Evolutionary conservation across 164 flowering plant species (phyloP).

Genomic region (Litsea cubeba): DNA sequence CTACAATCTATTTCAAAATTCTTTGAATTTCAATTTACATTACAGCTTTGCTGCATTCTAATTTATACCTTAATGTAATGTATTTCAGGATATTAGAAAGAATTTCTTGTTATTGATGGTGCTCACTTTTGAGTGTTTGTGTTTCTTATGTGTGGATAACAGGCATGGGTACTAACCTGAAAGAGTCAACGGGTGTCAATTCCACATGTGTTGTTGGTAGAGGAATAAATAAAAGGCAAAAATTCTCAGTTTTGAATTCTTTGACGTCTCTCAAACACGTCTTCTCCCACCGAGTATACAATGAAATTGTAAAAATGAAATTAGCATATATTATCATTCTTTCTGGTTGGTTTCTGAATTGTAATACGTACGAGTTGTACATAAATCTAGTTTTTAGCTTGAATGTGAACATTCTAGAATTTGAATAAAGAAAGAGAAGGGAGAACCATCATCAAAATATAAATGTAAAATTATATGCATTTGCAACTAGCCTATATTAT

Average conservation of each 20-base stretch:
- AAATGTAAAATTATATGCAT: too few species aligned
- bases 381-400: not conserved
- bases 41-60: not conserved
- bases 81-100: not conserved
- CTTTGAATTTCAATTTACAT: too few species aligned
- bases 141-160: constrained; percentile 14
- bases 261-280: not conserved
- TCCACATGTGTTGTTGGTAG: not conserved
- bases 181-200: not conserved
- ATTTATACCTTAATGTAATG: not conserved
- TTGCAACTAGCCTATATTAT: not conserved
- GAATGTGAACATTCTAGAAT: too few species aligned
- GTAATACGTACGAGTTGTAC: constrained; percentile 3
- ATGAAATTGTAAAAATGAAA: constrained; percentile 7
- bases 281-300: not conserved
- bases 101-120: not conserved
- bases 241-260: constrained; percentile 9
- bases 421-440: too few species aligned
- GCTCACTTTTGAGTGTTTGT: not conserved
- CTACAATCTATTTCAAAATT: not conserved
- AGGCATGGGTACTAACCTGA: constrained; percentile 69
- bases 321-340: not conserved
- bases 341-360: not conserved
- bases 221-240: not conserved
- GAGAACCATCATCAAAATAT: too few species aligned